These are phyloP conservation scores for Schoenoplectus tabernaemontani DNA, from an alignment of 202 grass and related monocot species.

Conservation along the genomic window DNA sequence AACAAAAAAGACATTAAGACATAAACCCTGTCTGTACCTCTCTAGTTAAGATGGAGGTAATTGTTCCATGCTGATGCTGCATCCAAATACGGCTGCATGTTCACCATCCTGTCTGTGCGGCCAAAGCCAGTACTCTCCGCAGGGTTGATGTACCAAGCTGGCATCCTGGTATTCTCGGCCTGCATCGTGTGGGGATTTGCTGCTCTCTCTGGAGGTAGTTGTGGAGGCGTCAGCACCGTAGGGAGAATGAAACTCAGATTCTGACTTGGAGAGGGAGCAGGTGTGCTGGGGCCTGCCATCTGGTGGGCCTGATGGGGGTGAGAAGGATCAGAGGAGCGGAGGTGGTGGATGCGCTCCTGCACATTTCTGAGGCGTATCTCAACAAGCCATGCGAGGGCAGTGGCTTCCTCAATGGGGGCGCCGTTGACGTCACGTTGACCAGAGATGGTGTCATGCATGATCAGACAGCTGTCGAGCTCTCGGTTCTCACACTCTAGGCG, in stretches of 20 bases:
- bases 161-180: not conserved
- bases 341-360: not conserved
- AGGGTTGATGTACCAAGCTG: not conserved
- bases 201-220: not conserved
- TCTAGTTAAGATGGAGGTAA: constrained; percentile 20
- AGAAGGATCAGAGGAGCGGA: not conserved
- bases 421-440: not conserved
- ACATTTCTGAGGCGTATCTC: constrained; percentile 3
- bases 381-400: constrained; percentile 22
- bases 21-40: not conserved
- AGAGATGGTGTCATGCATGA: constrained; percentile 25
- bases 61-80: constrained; percentile 1
- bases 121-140: not conserved
- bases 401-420: constrained; percentile 24
- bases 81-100: constrained; percentile 19
- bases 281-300: not conserved
- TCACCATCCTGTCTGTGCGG: not conserved
- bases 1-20: not conserved
- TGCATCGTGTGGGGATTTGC: not conserved
- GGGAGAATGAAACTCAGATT: not conserved
- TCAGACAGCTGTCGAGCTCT: constrained; percentile 19
- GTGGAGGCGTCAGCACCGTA: not conserved
- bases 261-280: not conserved
- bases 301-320: not conserved
- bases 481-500: constrained; percentile 30